phyloP scores from a whole-genome alignment of 768 basidiomycete species.

The Agaricus sinodeliciosus region DNA sequence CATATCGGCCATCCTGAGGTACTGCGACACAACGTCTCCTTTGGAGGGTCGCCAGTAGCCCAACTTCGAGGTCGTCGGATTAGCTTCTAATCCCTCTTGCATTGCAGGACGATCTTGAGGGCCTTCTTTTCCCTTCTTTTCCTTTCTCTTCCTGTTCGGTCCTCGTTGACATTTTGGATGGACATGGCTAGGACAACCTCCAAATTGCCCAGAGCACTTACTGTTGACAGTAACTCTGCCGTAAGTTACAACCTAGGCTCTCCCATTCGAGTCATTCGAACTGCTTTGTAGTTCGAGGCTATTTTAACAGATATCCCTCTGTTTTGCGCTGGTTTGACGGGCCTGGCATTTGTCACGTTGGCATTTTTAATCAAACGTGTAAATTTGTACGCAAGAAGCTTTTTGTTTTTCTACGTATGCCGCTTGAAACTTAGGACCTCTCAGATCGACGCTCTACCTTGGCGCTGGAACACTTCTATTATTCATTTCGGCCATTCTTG shows the following conservation, averaged over 20 bases:
- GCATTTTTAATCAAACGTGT: constrained; percentile 46
- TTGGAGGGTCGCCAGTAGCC: constrained; percentile 7
- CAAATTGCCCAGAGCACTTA: constrained; percentile 19
- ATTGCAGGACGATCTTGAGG: constrained; percentile 9
- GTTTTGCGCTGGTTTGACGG: constrained; percentile 59
- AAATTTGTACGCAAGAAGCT: constrained; percentile 35
- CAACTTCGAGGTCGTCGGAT: not conserved
- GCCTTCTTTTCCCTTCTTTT: constrained; percentile 3
- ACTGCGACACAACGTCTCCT: constrained; percentile 9
- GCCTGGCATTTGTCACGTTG: constrained; percentile 53
- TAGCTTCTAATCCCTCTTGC: not conserved
- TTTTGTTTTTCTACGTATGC: constrained; percentile 5
- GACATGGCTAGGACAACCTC: constrained; percentile 7
- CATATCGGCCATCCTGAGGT: not conserved
- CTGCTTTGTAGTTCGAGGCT: constrained; percentile 37
- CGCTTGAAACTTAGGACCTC: not conserved
- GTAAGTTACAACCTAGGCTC: constrained; percentile 25
- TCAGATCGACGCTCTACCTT: constrained; percentile 31
- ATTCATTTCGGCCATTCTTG: constrained; percentile 58
- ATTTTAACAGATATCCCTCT: constrained; percentile 62
- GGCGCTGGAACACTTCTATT: constrained; percentile 51
- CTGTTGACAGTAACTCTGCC: constrained; percentile 34
- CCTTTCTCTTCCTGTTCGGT: constrained; percentile 4
- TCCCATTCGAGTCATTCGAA: not conserved
- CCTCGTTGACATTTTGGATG: not conserved